These are phyloP conservation scores for Thermochaetoides thermophila DNA, from an alignment of 495 filamentous ascomycete species.

Conservation along the genomic window DNA sequence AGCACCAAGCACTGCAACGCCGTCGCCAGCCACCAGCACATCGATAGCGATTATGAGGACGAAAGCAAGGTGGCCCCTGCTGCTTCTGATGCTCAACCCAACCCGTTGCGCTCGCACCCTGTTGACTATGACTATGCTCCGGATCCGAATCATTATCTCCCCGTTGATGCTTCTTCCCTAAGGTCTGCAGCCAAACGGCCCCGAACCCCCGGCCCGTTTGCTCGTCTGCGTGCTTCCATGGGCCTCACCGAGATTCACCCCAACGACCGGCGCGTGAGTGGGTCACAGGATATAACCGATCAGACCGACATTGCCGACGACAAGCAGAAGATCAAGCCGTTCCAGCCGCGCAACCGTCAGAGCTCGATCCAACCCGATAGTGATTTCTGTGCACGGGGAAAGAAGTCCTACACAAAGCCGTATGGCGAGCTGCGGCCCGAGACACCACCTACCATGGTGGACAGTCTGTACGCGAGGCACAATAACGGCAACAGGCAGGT, in stretches of 20 bases:
- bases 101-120: constrained; percentile 25
- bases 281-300: constrained; percentile 18
- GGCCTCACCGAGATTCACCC: constrained; percentile 27
- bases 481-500: constrained; percentile 21
- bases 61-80: too few relatives aligned
- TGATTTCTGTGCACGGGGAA: too few relatives aligned
- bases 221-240: constrained; percentile 11
- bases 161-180: background rate
- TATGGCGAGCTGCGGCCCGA: constrained; percentile 34
- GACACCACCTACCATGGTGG: constrained; percentile 33
- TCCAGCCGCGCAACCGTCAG: constrained; percentile 15
- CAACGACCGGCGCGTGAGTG: constrained; percentile 25
- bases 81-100: too few relatives aligned
- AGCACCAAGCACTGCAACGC: constrained; percentile 11
- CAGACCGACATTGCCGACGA: background rate
- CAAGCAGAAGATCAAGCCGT: constrained; percentile 15
- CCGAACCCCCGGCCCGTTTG: constrained; percentile 20
- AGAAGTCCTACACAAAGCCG: constrained; percentile 34
- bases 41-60: background rate
- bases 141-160: background rate
- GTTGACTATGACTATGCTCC: background rate
- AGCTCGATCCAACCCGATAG: constrained; percentile 37
- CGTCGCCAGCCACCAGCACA: constrained; percentile 13
- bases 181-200: constrained; percentile 4
- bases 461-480: constrained; percentile 10